These are phyloP conservation scores for Polygonum aviculare DNA, from an alignment of 148 eudicot genomes.

Conservation along the genomic window DNA sequence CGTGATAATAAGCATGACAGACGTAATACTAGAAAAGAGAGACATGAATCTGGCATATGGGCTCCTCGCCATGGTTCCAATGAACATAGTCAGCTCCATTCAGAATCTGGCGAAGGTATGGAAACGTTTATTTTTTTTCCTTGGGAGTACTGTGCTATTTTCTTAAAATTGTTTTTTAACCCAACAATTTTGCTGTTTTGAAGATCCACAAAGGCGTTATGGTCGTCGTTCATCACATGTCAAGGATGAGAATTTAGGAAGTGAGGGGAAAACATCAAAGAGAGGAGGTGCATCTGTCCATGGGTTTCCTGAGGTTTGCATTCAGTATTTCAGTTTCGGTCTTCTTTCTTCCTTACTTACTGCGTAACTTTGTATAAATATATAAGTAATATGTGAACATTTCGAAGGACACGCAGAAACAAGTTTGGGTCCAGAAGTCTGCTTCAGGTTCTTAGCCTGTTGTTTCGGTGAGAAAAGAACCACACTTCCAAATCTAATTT, in stretches of 20 bases:
- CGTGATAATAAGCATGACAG: constrained; percentile 75
- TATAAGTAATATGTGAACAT: neutral
- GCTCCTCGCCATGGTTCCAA: constrained; percentile 66
- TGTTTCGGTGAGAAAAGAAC: neutral
- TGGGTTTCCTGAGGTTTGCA: constrained; percentile 69
- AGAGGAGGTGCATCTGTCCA: constrained; percentile 52
- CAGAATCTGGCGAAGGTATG: constrained; percentile 54
- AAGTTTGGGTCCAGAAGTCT: constrained; percentile 96
- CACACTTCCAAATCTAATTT: neutral
- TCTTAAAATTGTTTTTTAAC: neutral
- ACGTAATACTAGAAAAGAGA: constrained; percentile 70
- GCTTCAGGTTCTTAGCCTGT: constrained; percentile 66
- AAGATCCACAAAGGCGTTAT: constrained; percentile 63
- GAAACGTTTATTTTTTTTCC: neutral
- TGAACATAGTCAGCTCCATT: constrained; percentile 34
- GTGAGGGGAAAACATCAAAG: constrained; percentile 50
- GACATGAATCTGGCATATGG: constrained; percentile 95
- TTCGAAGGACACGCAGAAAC: constrained; percentile 48
- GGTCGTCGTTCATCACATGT: constrained; percentile 53
- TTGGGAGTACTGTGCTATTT: neutral
- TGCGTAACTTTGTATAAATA: neutral
- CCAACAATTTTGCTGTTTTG: constrained; percentile 1
- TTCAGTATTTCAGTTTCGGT: neutral
- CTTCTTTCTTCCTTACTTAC: neutral
- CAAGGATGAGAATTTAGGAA: constrained; percentile 53